Base-by-base conservation (phyloP, 495 filamentous ascomycete species). In the Acidiella bohemica region DNA sequence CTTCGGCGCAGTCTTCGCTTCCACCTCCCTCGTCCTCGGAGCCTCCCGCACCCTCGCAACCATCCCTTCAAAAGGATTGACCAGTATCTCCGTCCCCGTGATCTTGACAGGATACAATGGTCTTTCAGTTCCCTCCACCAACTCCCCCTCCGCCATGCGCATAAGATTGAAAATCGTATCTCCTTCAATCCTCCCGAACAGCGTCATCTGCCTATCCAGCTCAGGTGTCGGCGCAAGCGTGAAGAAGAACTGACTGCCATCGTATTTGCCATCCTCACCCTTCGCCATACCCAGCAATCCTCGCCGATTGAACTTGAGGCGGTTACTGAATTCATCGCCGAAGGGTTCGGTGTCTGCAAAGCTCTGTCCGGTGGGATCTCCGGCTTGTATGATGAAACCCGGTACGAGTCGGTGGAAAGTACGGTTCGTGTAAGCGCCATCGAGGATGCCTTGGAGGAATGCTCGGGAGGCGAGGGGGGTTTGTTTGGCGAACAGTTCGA, bases 111-210 rank as follows among this genome's bases (percentile, higher is more conserved):
- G 82, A 60, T 93, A 99, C 12, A 93, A 53, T 20, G 88, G 88
- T 47, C 81, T 72, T 43, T 96, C 90, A n/a, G 65, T 72, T 3
- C 41, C 46, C 19, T 77, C 80, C 53, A 82, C 81, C 14, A 56
- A 60, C 5, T 32, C 70, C 14, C 87, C 62, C 55, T 96, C 90
- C 5, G 73, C 73, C 53, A 95, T 85, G 8, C 79, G 86, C 64
- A 94, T 93, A 45, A 99, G 59, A 57, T 94, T 96, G 59, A 85
- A 99, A 34, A 99, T 85, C 39, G 85, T 94, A 42, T 95, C 86
- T 4, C 90, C 90, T 28, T 80, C 85, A 39, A 99, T 68, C 39
- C 92, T 70, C 31, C 90, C 90, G 64, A 99, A 96, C 52, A 64
- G 45, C 8, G 61, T 62, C 34, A 59, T 93, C 55, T 83, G 78